phyloP scores from a whole-genome alignment of 768 basidiomycete genomes.

The Boletus bicolor region DNA sequence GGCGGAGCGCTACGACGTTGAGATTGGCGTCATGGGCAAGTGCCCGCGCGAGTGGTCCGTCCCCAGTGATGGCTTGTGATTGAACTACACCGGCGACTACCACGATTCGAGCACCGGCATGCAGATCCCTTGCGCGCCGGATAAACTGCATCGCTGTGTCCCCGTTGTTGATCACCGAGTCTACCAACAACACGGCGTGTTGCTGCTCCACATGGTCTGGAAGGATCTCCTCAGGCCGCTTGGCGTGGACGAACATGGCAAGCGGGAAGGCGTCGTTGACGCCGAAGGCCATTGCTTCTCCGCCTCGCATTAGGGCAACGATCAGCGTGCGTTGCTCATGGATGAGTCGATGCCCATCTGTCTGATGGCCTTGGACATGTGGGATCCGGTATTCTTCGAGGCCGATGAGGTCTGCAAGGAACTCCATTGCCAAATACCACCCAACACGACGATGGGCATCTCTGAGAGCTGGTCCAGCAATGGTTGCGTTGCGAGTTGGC shows the following conservation, averaged over 20 bases:
- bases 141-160: conserved; percentile 14
- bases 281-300: conserved; percentile 13
- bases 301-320: conserved; percentile 15
- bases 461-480: conserved; percentile 15
- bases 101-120: conserved; percentile 15
- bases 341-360: conserved; percentile 12
- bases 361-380: conserved; percentile 15
- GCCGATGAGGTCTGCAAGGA: conserved; percentile 16
- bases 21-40: conserved; percentile 12
- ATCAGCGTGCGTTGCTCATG: conserved; percentile 15
- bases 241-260: conserved; percentile 16
- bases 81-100: conserved; percentile 13
- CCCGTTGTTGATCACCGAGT: conserved; percentile 15
- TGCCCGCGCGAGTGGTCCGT: conserved; percentile 10
- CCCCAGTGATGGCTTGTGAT: conserved; percentile 13
- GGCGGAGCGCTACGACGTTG: conserved; percentile 11
- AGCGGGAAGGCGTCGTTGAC: conserved; percentile 14
- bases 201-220: conserved; percentile 12
- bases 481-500: conserved; percentile 14
- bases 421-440: conserved; percentile 16
- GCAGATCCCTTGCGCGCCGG: conserved; percentile 7
- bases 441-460: conserved; percentile 16
- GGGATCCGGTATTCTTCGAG: conserved; percentile 14
- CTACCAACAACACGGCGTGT: conserved; percentile 15
- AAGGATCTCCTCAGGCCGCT: conserved; percentile 14